phyloP scores from a whole-genome alignment of 352 stramenopile species.

The Pythium phragmitis region DNA sequence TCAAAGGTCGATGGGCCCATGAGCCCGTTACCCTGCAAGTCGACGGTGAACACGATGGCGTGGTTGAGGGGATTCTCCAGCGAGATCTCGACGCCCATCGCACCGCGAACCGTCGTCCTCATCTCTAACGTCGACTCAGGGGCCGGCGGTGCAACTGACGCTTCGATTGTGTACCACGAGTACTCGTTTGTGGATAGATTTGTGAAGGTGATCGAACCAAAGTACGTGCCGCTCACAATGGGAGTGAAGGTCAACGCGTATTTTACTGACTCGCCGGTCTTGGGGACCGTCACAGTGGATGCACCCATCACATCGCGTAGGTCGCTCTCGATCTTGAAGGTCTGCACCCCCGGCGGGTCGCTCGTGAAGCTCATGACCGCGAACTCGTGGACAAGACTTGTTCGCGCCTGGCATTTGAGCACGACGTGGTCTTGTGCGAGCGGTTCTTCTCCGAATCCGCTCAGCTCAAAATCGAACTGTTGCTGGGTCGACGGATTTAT shows the following conservation, averaged over 20 bases:
- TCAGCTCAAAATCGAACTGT: slow-evolving; percentile 89
- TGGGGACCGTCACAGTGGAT: slow-evolving; percentile 47
- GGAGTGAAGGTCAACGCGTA: slow-evolving; percentile 89
- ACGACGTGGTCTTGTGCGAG: slow-evolving; percentile 89
- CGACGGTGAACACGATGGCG: slow-evolving; percentile 83
- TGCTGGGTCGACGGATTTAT: slow-evolving; percentile 83
- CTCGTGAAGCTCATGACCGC: slow-evolving; percentile 61
- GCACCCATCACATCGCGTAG: slow-evolving; percentile 85
- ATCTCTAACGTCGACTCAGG: slow-evolving; percentile 87
- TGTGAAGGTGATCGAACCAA: slow-evolving; percentile 92
- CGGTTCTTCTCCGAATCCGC: slow-evolving; percentile 85
- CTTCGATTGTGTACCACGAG: slow-evolving; percentile 94
- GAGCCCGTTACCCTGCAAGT: slow-evolving; percentile 82
- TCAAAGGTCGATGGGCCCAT: slow-evolving; percentile 75
- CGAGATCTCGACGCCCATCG: slow-evolving; percentile 88
- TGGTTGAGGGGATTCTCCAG: slow-evolving; percentile 88
- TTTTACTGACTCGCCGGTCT: slow-evolving; percentile 29
- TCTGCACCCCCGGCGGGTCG: slow-evolving; percentile 37
- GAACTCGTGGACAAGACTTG: slow-evolving; percentile 81
- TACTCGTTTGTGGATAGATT: slow-evolving; percentile 77
- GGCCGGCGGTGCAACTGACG: slow-evolving; percentile 68
- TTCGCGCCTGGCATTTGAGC: slow-evolving; percentile 82
- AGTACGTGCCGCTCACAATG: slow-evolving; percentile 89
- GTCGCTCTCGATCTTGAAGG: slow-evolving; percentile 91
- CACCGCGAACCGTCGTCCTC: slow-evolving; percentile 70